These are phyloP conservation scores for Sarocladiaceae sp. DNA, from an alignment of 2,329 filamentous ascomycete genomes.

Conservation along the genomic window DNA sequence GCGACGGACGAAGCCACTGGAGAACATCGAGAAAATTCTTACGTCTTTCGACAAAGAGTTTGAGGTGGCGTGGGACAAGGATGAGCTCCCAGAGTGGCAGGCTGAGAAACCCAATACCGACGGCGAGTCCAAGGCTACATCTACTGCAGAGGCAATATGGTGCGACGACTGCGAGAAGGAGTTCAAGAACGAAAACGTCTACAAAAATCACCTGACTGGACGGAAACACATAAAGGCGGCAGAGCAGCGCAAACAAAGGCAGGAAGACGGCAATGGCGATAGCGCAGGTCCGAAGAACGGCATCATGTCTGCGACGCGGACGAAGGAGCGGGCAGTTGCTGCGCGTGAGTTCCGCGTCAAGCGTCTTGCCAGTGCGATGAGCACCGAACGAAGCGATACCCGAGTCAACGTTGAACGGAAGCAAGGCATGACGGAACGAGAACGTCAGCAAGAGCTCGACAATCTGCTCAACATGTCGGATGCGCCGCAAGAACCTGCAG, in stretches of 20 bases:
- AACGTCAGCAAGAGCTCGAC: conserved; percentile 89
- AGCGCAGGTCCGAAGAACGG: conserved; percentile 23
- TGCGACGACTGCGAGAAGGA: conserved; percentile 90
- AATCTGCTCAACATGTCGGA: conserved; percentile 57
- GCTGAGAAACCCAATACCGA: conserved; percentile 40
- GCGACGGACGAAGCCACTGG: conserved; percentile 74
- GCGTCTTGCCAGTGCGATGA: conserved; percentile 74
- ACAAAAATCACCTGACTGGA: conserved; percentile 79
- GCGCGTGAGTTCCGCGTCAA: conserved; percentile 81
- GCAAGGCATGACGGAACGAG: conserved; percentile 94
- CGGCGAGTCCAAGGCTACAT: conserved; percentile 19
- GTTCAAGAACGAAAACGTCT: conserved; percentile 93
- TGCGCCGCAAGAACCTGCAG: conserved; percentile 27
- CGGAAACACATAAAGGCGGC: conserved; percentile 90
- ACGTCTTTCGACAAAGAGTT: conserved; percentile 76
- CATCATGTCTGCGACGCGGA: conserved; percentile 37
- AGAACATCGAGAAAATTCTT: conserved; percentile 77
- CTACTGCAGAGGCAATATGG: conserved; percentile 64
- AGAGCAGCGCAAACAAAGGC: conserved; percentile 51
- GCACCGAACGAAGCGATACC: conserved; percentile 81
- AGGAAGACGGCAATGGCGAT: conserved; percentile 25
- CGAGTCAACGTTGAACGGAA: conserved; percentile 92
- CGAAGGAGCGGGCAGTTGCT: conserved; percentile 87
- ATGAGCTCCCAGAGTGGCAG: conserved; percentile 75
- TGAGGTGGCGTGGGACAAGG: conserved; percentile 71